A percentile compares a stretch with the other conserved stretches of the same genome.
Evolutionary conservation across 2,329 filamentous ascomycete species (phyloP).

Genomic region (Pseudogymnoascus pannorum): DNA sequence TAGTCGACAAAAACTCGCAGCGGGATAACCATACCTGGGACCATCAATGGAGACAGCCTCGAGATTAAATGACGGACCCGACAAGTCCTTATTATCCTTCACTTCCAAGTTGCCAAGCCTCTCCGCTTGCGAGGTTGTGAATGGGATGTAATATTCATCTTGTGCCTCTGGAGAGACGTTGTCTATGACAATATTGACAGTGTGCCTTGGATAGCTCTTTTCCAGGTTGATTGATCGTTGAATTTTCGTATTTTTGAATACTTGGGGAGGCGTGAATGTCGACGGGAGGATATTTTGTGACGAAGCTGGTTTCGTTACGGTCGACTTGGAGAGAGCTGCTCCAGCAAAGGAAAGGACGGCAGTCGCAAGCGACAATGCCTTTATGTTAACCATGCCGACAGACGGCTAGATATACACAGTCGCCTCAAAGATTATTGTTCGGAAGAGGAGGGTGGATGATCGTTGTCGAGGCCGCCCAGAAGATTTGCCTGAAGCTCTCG

Average conservation of each 20-base stretch:
- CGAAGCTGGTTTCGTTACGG: conserved; percentile 34
- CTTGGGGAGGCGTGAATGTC: conserved; percentile 75
- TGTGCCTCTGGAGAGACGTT: conserved; percentile 75
- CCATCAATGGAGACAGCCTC: conserved; percentile 59
- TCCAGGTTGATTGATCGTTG: conserved; percentile 87
- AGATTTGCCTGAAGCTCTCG: conserved; percentile 7
- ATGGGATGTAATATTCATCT: conserved; percentile 84
- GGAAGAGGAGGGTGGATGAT: conserved; percentile 4
- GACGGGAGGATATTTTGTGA: conserved; percentile 53
- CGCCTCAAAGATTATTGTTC: not conserved
- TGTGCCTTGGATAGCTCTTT: conserved; percentile 85
- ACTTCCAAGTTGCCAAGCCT: conserved; percentile 83
- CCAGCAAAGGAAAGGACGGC: conserved; percentile 48
- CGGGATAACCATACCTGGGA: conserved; percentile 41
- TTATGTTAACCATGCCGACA: conserved; percentile 24
- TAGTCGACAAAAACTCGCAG: conserved; percentile 15
- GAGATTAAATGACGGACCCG: conserved; percentile 59
- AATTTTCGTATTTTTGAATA: conserved; percentile 90
- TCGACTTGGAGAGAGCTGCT: conserved; percentile 25
- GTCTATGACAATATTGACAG: conserved; percentile 88
- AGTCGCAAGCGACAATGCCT: conserved; percentile 40
- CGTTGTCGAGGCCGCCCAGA: conserved; percentile 7
- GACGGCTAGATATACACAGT: conserved; percentile 6
- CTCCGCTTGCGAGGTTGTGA: conserved; percentile 67
- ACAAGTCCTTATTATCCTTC: conserved; percentile 78